These are phyloP conservation scores for Solanum ossicruentum DNA, from an alignment of 257 asterid genomes.

Conservation along the genomic window DNA sequence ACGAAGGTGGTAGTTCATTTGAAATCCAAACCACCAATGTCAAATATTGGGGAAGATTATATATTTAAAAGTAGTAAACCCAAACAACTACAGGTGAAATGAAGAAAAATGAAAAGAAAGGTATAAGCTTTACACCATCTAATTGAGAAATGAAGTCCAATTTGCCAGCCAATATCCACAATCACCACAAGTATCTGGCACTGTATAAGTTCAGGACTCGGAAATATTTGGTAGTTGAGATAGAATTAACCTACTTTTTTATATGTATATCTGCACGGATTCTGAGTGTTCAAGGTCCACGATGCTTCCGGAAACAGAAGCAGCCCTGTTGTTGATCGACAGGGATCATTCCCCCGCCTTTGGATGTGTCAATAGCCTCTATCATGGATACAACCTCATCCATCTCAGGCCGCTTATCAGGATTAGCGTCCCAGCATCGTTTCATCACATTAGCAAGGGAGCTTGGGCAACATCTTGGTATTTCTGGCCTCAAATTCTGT, in stretches of 20 bases:
- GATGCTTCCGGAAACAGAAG: slow-evolving; percentile 47
- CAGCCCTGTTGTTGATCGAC: slow-evolving; percentile 66
- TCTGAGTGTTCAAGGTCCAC: slow-evolving; percentile 50
- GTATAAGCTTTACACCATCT: slow-evolving; percentile 16
- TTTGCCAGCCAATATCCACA: slow-evolving; percentile 20
- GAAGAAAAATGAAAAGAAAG: slow-evolving; percentile 3
- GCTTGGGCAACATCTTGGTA: slow-evolving; percentile 80
- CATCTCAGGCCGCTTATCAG: slow-evolving; percentile 83
- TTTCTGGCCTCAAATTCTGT: slow-evolving; percentile 84
- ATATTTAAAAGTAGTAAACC: neutral
- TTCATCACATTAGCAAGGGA: slow-evolving; percentile 69
- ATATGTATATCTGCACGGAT: neutral
- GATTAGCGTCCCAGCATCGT: slow-evolving; percentile 82
- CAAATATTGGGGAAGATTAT: neutral
- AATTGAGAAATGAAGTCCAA: slow-evolving; percentile 17
- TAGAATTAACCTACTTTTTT: slow-evolving; percentile 8
- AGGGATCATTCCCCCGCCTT: slow-evolving; percentile 97
- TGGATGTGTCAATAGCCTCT: slow-evolving; percentile 72
- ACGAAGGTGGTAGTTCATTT: neutral
- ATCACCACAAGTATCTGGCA: slow-evolving; percentile 8
- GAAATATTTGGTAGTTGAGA: slow-evolving; percentile 1
- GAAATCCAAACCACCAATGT: neutral
- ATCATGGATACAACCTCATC: slow-evolving; percentile 71
- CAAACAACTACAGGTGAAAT: slow-evolving; percentile 14
- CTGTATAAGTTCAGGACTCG: slow-evolving; percentile 12